Conservation (phyloP, 2,329 filamentous ascomycete species). For the Chaetoscypha palmicola region DNA sequence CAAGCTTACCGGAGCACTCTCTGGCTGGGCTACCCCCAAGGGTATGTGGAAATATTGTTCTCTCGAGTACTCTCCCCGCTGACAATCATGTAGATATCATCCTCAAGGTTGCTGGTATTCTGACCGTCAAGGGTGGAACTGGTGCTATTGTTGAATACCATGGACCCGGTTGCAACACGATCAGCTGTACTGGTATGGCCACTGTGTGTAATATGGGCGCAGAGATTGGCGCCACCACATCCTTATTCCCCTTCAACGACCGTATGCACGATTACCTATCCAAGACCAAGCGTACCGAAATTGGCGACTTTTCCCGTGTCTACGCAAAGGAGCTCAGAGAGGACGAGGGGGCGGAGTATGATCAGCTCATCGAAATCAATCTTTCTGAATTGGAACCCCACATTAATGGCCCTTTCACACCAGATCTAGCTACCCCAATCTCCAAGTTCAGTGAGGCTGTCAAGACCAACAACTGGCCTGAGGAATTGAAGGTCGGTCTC, state of each 20-base stretch:
- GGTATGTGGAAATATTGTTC: constrained; percentile 43
- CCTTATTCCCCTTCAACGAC: constrained; percentile 96
- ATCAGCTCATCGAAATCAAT: constrained; percentile 94
- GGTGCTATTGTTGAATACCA: constrained; percentile 80
- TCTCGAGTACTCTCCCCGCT: constrained; percentile 2
- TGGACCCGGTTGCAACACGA: constrained; percentile 63
- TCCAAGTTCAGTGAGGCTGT: constrained; percentile 95
- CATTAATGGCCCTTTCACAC: constrained; percentile 98
- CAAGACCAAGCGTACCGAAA: constrained; percentile 82
- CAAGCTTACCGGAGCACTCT: constrained; percentile 81
- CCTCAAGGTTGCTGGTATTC: constrained; percentile 90
- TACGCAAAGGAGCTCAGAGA: constrained; percentile 82
- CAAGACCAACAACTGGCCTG: constrained; percentile 91
- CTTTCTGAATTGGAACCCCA: constrained; percentile 91
- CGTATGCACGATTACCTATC: constrained; percentile 93
- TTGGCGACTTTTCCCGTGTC: constrained; percentile 79
- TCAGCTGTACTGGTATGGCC: constrained; percentile 81
- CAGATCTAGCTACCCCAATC: constrained; percentile 94
- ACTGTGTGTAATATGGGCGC: constrained; percentile 68
- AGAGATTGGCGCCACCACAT: constrained; percentile 80
- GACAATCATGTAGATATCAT: constrained; percentile 65
- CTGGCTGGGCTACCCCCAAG: constrained; percentile 90
- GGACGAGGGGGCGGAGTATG: constrained; percentile 89
- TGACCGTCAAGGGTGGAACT: constrained; percentile 97
- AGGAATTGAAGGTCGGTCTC: constrained; percentile 91